Evolutionary conservation across 2,329 filamentous ascomycete genomes (phyloP), one percentile per base, ranked within the genome.

Genomic region (Periconia digitata): DNA sequence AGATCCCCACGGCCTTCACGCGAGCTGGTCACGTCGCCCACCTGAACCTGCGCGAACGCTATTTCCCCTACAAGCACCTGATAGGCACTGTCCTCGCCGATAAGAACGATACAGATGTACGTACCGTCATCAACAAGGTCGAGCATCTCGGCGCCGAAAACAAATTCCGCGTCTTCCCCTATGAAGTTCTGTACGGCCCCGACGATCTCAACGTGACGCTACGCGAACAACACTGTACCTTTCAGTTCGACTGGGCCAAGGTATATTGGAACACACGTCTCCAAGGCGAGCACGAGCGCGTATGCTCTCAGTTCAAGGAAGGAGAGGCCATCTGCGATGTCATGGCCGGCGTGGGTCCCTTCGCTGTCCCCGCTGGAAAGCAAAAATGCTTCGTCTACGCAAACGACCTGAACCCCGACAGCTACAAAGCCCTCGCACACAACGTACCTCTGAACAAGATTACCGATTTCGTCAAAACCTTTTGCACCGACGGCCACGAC

Each of bases 251-350:
- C 76, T 99, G 95, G 71, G 84, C 88, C 53, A 95, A 95, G 60
- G 94, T 99, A 3, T 99, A 99, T 78, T 99, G 92, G 92, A 99
- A 99, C 74, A 91, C 85, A 63, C 85, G 92, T 58, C 82, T 99
- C 13, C 87, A 95, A 63, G 89, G 85, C 0, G 94, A 99, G 72
- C 94, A 99, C 72, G 84, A 86, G 55, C 81, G 94, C 3, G 77
- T 97, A 15, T 84, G 92, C 50, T 76, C 80, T 44, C 74, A 86
- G 46, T 96, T 97, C 76, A 76, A 83, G 47, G 84, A 87, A 6
- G 92, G 94, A 34, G 89, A 97, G 65, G 91, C 91, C 3, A 89
- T 97, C 1, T 94, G 87, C 74, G 94, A 99, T 72, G 87, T 96
- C 56, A 99, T 97, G 92, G 92, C 92, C 0, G 94, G 94, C 37